Evolutionary conservation across 2,329 filamentous ascomycete genomes (phyloP), one percentile per base, ranked within the genome.

Genomic region (Parastagonospora avenae): DNA sequence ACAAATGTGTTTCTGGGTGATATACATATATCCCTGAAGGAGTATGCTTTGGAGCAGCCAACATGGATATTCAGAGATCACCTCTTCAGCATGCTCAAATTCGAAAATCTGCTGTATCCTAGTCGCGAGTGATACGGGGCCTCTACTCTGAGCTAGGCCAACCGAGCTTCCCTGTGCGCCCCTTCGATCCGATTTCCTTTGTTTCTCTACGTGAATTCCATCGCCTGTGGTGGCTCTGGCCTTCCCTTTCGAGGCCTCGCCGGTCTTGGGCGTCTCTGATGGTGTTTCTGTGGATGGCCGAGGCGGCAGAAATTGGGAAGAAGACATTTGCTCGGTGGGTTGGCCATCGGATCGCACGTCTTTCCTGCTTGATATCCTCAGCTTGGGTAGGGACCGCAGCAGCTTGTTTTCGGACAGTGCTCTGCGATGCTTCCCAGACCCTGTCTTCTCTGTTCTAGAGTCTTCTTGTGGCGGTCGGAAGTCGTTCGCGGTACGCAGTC

Each of bases 21-120:
- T 90, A 76, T 97, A 97, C 82, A 99, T 88, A 71, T 94, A 97
- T 5, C 94, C 94, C 70, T 97, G 92, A 8, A 97, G 82, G 28
- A 97, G 79, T 38, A 96, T 91, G 67, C 89, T 96, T 71, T 97
- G 92, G 30, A 97, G 77, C 33, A 97, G 78, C 87, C 91, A 97
- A 76, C 93, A 97, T 8, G 92, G 90, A 70, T 95, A 97, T 77
- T 97, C 93, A 72, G 90, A 86, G 54, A 96, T 85, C 16, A 97
- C 90, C 54, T 92, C 88, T 70, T 99, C 94, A 0, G 89, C 82
- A 32, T 84, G 80, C 27, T 91, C 85, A 60, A 97, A 94, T 42
- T 88, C 67, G 48, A 75, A 76, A 11, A 76, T 73, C 54, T 94
- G 86, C 79, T 87, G 91, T 32, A 96, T 74, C 50, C 87, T 84